Evolutionary conservation across 2,329 filamentous ascomycete species (phyloP).

Genomic region (Fusarium musae): DNA sequence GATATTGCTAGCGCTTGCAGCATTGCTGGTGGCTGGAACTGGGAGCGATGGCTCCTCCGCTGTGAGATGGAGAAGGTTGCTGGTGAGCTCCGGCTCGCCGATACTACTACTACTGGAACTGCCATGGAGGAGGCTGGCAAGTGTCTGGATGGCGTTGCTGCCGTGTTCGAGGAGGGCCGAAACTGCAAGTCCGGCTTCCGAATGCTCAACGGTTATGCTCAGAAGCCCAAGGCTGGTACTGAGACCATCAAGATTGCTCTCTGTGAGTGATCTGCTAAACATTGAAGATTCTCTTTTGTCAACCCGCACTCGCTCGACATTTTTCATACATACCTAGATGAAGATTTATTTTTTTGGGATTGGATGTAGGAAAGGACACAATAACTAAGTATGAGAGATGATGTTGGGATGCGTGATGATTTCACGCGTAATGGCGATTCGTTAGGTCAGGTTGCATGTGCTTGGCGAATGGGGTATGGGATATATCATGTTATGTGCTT

Average conservation of each 20-base stretch:
- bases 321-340: conserved; percentile 25
- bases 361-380: conserved; percentile 19
- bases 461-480: conserved; percentile 42
- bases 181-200: conserved; percentile 68
- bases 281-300: conserved; percentile 40
- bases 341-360: conserved; percentile 6
- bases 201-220: conserved; percentile 70
- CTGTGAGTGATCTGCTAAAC: conserved; percentile 32
- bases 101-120: conserved; percentile 62
- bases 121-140: conserved; percentile 67
- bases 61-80: conserved; percentile 83
- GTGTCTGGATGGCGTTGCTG: conserved; percentile 69
- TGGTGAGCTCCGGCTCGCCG: conserved; percentile 69
- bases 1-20: conserved; percentile 81
- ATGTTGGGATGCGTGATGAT: conserved; percentile 34
- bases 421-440: conserved; percentile 27
- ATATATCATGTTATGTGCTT: conserved; percentile 35
- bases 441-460: conserved; percentile 12
- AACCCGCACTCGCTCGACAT: conserved; percentile 16
- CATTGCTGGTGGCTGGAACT: conserved; percentile 86
- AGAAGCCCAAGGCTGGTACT: conserved; percentile 63
- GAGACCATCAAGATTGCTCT: conserved; percentile 55
- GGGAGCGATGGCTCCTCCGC: conserved; percentile 96
- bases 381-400: conserved; percentile 30
- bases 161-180: conserved; percentile 72